Base-by-base conservation (phyloP, 768 basidiomycete species). In the Pulveroboletus sp. region DNA sequence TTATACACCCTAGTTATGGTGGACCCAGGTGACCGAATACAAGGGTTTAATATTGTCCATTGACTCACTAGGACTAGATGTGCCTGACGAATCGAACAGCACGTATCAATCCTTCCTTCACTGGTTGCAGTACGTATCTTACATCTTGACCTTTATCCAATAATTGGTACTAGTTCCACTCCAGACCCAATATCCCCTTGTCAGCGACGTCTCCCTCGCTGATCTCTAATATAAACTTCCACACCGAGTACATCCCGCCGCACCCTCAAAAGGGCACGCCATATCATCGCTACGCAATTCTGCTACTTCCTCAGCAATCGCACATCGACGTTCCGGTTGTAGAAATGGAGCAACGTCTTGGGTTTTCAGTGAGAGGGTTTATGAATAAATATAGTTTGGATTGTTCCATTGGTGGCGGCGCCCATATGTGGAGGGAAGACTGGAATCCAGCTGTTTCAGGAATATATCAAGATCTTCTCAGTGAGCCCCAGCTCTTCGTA, bases 1-100 rank as follows among this genome's bases (percentile, higher is more conserved):
- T 70, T 89, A 6, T 96, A 96, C 68, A 96, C 94, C 0, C 72
- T 99, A 55, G 65, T 99, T 32, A 82, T 99, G 68, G 72, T 97
- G 40, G 94, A 97, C 66, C 84, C 86, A 46, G 93, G 90, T 86
- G 51, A 50, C 72, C 4, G 21, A 80, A 55, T 41, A 71, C 58
- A 9, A 17, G 18, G 9, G 10, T 36, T 49, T n/a, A 6, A 33
- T 28, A 17, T 24, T 13, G 8, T 17, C 4, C 26, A 17, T 46
- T 30, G 17, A 10, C 59, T 62, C 46, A 59, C 58, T 24, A 14
- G 28, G 39, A 6, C n/a, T 30, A 89, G 93, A 98, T 66, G 81
- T 91, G 11, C 95, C 95, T n/a, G 77, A 92, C 56, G 78, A 81
- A 49, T 74, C 72, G 27, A 80, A 73, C 32, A 71, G 76, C 55